phyloP scores from a whole-genome alignment of 129 eudicot genomes.

The Helichrysum umbraculigerum region DNA sequence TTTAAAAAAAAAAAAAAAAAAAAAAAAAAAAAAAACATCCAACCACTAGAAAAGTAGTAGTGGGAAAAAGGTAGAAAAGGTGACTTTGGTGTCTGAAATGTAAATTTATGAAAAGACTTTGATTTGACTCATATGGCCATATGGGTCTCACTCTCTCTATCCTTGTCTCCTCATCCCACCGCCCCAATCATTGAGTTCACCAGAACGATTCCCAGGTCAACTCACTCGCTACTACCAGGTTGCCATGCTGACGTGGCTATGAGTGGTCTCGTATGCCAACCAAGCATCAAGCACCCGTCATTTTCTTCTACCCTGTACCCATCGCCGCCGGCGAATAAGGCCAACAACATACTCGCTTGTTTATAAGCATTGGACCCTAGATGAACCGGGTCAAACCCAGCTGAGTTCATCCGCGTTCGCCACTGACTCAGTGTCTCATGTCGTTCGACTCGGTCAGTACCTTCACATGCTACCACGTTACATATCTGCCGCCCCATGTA shows the following conservation, averaged over 20 bases:
- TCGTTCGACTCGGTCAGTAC: constrained; percentile 76
- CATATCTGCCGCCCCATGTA: constrained; percentile 82
- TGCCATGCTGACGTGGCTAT: constrained; percentile 91
- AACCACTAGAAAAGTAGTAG: constrained; percentile 33
- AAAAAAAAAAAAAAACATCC: neutral
- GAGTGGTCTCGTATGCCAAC: constrained; percentile 88
- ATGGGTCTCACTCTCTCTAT: constrained; percentile 39
- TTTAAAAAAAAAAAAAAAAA: constrained; percentile 14
- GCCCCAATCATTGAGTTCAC: constrained; percentile 23
- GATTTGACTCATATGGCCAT: constrained; percentile 44
- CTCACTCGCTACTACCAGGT: constrained; percentile 35
- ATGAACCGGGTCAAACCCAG: constrained; percentile 71
- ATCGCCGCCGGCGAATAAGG: constrained; percentile 71
- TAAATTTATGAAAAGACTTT: constrained; percentile 38
- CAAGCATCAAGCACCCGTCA: constrained; percentile 79
- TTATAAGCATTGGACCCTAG: constrained; percentile 83
- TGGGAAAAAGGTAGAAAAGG: constrained; percentile 30
- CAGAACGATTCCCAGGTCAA: constrained; percentile 20
- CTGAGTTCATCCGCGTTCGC: constrained; percentile 53
- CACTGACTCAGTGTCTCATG: constrained; percentile 82
- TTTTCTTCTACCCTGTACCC: constrained; percentile 85
- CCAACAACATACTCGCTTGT: constrained; percentile 80
- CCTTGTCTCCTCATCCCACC: constrained; percentile 34
- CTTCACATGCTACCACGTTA: constrained; percentile 88
- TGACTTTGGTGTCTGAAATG: constrained; percentile 34